Evolutionary conservation across 2,329 filamentous ascomycete species (phyloP), one percentile per base, ranked within the genome.

Genomic region (Penicillium sclerotiorum): DNA sequence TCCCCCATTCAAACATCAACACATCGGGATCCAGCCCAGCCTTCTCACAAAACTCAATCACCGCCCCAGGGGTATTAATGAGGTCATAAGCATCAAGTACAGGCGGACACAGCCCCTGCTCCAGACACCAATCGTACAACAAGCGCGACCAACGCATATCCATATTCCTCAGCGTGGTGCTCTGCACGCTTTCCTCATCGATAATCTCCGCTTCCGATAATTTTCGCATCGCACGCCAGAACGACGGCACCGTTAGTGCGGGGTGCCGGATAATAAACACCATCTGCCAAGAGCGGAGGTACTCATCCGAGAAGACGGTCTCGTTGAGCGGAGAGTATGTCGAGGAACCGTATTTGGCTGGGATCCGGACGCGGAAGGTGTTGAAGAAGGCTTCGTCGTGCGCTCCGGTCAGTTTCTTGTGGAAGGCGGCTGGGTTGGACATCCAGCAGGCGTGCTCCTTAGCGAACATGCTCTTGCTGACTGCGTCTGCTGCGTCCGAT

Each of bases 221-320:
- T 36, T 63, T 60, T 8, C 39, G 11, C 50, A 65, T 59, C 3
- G 65, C 60, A 1, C 71, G 70, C 53, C 69, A 71, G 18, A 64
- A 56, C 1, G 73, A 75, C 7, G 71, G 66, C 39, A 71, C 73
- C 9, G 64, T 55, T 18, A 75, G 52, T 8, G 69, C 70, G 3
- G 73, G 73, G 47, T 75, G 70, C 2, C 72, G 62, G 49, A 75
- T 70, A 25, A 72, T 59, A 42, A 74, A 71, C 1, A 67, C 62
- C 1, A 69, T 56, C 27, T 60, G 59, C 58, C 62, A 73, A 4
- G 52, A 65, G n/a, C 59, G 60, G 37, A 75, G 58, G 35, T 69
- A 67, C 27, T 63, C 62, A 48, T 73, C 66, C 1, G 72, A 61
- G 8, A 74, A 50, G 6, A 71, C 33, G 0, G 72, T 73, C 28